A percentile compares a stretch with the other conserved stretches of the same genome.
Evolutionary conservation across 2,329 filamentous ascomycete species (phyloP).

Genomic region (Trichophyton rubrum): DNA sequence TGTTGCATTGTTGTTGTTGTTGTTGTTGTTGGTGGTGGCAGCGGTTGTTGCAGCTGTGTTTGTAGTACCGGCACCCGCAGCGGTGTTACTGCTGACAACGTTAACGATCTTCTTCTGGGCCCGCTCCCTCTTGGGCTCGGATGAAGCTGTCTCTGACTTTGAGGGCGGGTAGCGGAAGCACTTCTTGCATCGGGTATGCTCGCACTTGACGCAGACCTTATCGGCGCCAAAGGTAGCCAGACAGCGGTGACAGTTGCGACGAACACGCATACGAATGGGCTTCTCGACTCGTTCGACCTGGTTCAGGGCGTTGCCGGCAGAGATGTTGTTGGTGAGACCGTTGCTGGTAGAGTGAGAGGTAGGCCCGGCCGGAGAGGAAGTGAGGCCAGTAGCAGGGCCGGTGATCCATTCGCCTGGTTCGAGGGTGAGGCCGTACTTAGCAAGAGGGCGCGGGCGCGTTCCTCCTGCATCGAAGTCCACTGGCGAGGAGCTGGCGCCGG

Average conservation of each 20-base stretch:
- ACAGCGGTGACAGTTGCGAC: constrained; percentile 64
- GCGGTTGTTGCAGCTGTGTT: too few species aligned
- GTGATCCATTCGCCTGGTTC: constrained; percentile 33
- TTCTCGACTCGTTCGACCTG: constrained; percentile 32
- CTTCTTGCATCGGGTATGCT: constrained; percentile 67
- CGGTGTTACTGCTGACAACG: constrained; percentile 14
- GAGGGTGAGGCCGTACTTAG: constrained; percentile 36
- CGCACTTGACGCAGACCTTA: constrained; percentile 63
- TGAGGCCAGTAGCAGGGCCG: constrained; percentile 17
- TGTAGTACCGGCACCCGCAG: constrained; percentile 2
- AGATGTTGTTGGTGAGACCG: not conserved
- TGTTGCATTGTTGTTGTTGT: too few species aligned
- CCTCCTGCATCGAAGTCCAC: constrained; percentile 31
- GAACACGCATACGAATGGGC: constrained; percentile 37
- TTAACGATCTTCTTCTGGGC: constrained; percentile 16
- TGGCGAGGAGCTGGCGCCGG: constrained; percentile 14
- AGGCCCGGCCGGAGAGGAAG: not conserved
- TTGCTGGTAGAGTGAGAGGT: too few species aligned
- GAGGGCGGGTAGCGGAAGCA: constrained; percentile 64
- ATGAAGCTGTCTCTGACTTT: constrained; percentile 42
- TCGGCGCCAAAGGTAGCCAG: constrained; percentile 58
- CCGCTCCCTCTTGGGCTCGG: constrained; percentile 23
- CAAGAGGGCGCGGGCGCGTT: constrained; percentile 35
- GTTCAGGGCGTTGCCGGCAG: not conserved
- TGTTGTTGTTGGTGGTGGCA: too few species aligned